phyloP scores from a whole-genome alignment of 371 early-diverging fungal genomes.

The Rhizopus sp. region DNA sequence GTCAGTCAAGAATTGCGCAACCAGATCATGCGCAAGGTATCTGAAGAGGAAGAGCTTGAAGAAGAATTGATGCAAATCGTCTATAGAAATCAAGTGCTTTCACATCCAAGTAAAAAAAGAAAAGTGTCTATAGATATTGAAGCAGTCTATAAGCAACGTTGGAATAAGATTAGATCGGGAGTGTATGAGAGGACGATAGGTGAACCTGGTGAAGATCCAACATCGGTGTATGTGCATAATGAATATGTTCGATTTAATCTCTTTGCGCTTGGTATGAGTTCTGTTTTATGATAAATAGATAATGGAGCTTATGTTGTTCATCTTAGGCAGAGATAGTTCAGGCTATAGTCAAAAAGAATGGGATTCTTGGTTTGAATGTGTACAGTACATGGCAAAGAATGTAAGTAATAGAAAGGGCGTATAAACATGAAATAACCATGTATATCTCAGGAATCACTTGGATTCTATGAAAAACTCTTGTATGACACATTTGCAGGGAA shows the following conservation, averaged over 20 bases:
- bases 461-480: slow-evolving; percentile 8
- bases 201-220: neutral
- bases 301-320: neutral
- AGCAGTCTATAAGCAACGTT: neutral
- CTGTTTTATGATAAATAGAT: neutral
- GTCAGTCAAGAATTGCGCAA: neutral
- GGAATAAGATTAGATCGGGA: neutral
- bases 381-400: neutral
- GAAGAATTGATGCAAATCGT: slow-evolving; percentile 3
- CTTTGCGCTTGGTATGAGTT: neutral
- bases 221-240: slow-evolving; percentile 2
- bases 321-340: neutral
- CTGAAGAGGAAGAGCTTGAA: neutral
- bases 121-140: neutral
- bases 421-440: neutral
- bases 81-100: neutral
- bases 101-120: neutral
- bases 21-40: neutral
- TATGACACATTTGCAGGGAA: slow-evolving; percentile 7
- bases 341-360: neutral
- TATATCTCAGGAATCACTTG: neutral
- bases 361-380: neutral
- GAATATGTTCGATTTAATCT: slow-evolving; percentile 5
- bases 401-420: neutral
- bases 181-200: neutral